Percentiles rank a stretch among this genome's conserved stretches.
These are phyloP conservation scores for Calonectria leucothoes DNA, from an alignment of 2,329 filamentous ascomycete species.

Conservation along the genomic window DNA sequence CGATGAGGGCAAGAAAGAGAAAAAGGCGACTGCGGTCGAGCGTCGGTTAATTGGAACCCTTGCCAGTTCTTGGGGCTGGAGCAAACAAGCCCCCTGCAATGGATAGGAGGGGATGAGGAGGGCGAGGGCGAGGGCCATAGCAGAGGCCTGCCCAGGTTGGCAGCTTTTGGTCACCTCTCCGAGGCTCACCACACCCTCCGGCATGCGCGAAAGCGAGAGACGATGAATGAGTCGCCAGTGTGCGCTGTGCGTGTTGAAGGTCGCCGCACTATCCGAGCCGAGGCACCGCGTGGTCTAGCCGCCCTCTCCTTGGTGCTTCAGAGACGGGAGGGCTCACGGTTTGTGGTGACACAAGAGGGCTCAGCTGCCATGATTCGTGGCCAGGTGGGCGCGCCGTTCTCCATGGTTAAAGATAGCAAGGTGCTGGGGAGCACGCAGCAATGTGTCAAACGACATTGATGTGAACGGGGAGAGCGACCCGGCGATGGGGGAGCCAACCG, in stretches of 20 bases:
- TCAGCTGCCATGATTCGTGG: not conserved
- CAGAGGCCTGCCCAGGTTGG: not conserved
- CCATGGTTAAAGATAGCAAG: slow-evolving; percentile 1
- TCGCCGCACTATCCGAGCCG: not conserved
- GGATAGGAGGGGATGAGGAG: not conserved
- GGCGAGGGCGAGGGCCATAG: not conserved
- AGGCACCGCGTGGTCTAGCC: not conserved
- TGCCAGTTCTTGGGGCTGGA: not conserved
- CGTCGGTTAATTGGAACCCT: slow-evolving; percentile 2
- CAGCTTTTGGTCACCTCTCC: not conserved
- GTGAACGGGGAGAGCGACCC: slow-evolving; percentile 9
- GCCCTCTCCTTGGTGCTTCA: not conserved
- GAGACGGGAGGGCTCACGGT: not conserved
- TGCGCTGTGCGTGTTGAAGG: too few species aligned
- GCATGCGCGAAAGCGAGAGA: not conserved
- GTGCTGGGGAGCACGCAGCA: not conserved
- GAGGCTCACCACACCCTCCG: not conserved
- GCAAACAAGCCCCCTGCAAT: not conserved
- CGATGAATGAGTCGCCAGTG: slow-evolving; percentile 2
- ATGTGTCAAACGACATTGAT: not conserved
- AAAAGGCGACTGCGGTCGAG: not conserved
- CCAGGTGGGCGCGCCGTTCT: not conserved
- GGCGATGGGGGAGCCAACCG: slow-evolving; percentile 20
- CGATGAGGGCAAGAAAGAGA: not conserved
- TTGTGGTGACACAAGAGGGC: slow-evolving; percentile 1